These are phyloP conservation scores for Botryotinia narcissicola DNA, from an alignment of 2,329 filamentous ascomycete species.

Conservation along the genomic window DNA sequence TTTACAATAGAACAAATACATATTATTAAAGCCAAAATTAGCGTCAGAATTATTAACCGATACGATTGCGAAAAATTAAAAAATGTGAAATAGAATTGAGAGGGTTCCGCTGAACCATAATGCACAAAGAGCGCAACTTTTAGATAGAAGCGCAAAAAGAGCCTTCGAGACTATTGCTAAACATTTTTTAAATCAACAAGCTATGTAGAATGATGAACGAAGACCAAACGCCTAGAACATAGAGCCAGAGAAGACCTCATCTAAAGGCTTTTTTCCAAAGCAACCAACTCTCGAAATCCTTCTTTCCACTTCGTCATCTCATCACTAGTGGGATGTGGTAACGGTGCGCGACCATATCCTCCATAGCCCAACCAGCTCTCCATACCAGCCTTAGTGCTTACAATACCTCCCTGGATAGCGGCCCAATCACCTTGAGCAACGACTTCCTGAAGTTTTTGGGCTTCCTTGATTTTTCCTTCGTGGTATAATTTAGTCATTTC, in stretches of 20 bases:
- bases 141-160: neutral
- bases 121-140: neutral
- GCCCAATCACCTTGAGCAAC: slow-evolving; percentile 68
- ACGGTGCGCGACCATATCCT: slow-evolving; percentile 48
- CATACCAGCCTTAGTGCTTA: slow-evolving; percentile 66
- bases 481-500: slow-evolving; percentile 59
- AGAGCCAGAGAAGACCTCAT: neutral
- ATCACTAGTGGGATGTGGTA: slow-evolving; percentile 51
- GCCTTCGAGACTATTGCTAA: neutral
- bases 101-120: neutral
- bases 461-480: slow-evolving; percentile 57
- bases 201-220: neutral
- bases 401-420: slow-evolving; percentile 65
- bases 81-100: neutral
- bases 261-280: slow-evolving; percentile 43
- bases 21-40: neutral
- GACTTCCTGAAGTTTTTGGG: slow-evolving; percentile 60
- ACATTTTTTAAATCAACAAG: too few relatives aligned
- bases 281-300: slow-evolving; percentile 52
- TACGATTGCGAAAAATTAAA: neutral
- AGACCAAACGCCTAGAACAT: neutral
- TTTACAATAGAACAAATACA: neutral
- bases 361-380: slow-evolving; percentile 64
- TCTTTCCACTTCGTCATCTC: slow-evolving; percentile 53
- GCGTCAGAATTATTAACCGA: neutral